Conservation (phyloP, 805 yeast genomes). For the Metschnikowia sp. region DNA sequence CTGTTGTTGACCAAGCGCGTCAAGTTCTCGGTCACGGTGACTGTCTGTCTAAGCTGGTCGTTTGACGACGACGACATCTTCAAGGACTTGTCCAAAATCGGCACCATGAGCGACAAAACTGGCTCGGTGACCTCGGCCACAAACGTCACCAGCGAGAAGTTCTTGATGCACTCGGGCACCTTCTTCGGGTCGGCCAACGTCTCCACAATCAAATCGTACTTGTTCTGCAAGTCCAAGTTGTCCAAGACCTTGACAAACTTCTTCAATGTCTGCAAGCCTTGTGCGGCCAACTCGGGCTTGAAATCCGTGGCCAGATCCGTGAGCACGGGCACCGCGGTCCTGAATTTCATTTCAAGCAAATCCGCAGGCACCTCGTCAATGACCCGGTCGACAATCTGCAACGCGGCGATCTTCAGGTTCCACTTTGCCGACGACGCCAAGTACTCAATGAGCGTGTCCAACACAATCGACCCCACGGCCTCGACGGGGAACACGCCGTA, state of each 20-base stretch:
- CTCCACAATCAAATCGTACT: slow-evolving; percentile 76
- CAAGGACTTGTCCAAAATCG: slow-evolving; percentile 86
- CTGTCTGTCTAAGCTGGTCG: slow-evolving; percentile 95
- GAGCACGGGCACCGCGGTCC: slow-evolving; percentile 74
- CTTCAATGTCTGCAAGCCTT: slow-evolving; percentile 68
- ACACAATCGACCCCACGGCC: slow-evolving; percentile 68
- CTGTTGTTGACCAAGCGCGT: slow-evolving; percentile 93
- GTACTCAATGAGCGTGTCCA: slow-evolving; percentile 59
- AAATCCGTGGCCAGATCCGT: slow-evolving; percentile 92
- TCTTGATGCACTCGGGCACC: slow-evolving; percentile 84
- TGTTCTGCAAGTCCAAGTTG: slow-evolving; percentile 86
- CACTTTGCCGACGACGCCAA: slow-evolving; percentile 85
- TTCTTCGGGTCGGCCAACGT: slow-evolving; percentile 88
- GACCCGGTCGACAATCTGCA: slow-evolving; percentile 68
- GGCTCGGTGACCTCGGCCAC: slow-evolving; percentile 99
- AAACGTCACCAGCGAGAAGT: slow-evolving; percentile 89
- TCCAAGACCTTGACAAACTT: slow-evolving; percentile 79
- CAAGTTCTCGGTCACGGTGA: slow-evolving; percentile 90
- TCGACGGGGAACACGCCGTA: slow-evolving; percentile 71
- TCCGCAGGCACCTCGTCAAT: slow-evolving; percentile 81
- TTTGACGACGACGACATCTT: slow-evolving; percentile 86
- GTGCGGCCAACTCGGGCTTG: slow-evolving; percentile 91
- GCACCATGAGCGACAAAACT: slow-evolving; percentile 83
- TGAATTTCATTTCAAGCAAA: slow-evolving; percentile 76
- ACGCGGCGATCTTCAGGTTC: slow-evolving; percentile 83